Conservation (phyloP, 1,284 basidiomycete species). For the Salmacisia buchloeana region DNA sequence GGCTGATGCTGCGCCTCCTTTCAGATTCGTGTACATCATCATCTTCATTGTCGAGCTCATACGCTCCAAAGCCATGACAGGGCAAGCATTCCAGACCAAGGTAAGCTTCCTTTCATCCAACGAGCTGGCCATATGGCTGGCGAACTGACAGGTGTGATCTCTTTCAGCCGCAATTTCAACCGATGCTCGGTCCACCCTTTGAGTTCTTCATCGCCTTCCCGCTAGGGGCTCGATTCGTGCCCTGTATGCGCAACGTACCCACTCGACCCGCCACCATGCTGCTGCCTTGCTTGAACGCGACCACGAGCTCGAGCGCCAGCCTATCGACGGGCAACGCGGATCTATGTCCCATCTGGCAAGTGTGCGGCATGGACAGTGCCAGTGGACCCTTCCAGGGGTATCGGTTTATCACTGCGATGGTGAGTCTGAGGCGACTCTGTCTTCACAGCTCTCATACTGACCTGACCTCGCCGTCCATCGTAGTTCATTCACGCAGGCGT, state of each 20-base stretch:
- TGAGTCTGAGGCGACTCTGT: no score
- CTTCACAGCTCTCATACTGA: no score
- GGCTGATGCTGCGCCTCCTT: neutral
- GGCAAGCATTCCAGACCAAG: constrained; percentile 45
- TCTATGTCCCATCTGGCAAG: constrained; percentile 69
- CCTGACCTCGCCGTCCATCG: constrained; percentile 60
- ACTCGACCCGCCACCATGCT: constrained; percentile 54
- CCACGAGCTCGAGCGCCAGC: constrained; percentile 49
- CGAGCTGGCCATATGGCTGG: no score
- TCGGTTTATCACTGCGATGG: constrained; percentile 58
- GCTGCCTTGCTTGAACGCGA: constrained; percentile 60
- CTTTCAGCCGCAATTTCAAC: constrained; percentile 76
- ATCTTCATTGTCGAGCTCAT: constrained; percentile 45
- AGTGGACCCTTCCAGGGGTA: constrained; percentile 75
- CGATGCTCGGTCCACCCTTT: constrained; percentile 83
- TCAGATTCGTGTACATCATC: constrained; percentile 59
- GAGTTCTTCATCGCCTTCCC: constrained; percentile 72
- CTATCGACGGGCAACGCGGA: constrained; percentile 33
- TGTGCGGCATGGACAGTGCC: constrained; percentile 70
- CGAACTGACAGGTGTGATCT: no score
- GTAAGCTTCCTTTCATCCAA: no score
- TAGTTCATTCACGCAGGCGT: constrained; percentile 90
- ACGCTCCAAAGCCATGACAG: constrained; percentile 39
- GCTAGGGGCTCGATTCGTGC: constrained; percentile 75
- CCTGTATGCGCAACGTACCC: constrained; percentile 68